Base-by-base conservation (phyloP, 345 rosid species). In the Firmiana major region DNA sequence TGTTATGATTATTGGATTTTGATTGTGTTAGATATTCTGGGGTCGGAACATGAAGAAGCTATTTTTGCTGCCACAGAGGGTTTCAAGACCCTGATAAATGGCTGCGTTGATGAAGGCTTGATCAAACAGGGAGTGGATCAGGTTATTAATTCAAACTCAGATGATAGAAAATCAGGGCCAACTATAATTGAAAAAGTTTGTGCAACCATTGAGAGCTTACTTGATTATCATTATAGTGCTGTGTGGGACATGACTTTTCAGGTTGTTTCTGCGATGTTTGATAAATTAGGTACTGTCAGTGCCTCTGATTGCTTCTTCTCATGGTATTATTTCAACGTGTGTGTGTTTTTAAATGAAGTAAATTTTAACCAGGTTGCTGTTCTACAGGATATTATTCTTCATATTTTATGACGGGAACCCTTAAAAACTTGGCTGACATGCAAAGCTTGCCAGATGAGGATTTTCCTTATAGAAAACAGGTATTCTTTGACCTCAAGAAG, bases 1-100 rank as follows among this genome's bases (percentile, higher is more conserved):
- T 43, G 9, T 40, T 78, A 63, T 43, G 43, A 40, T 54, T 75
- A 60, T 68, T 16, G 49, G 19, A 21, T 36, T 73, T 69, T 68
- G 48, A 12, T 73, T 80, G 79, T 86, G 84, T 79, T 86, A 96
- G 99, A 93, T 86, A 86, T 92, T 83, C 16, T 93, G 84, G 90
- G 88, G n/a, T 90, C 93, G 15, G 97, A 93, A 77, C 97, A 96
- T n/a, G 97, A 93, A 84, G 99, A 93, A 87, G 94, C 99, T 53
- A 85, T 93, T 79, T 86, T 86, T 85, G 92, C 97, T 38, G 94
- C 97, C 69, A 87, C 81, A 4, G 97, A 90, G 79, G 86, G 97
- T 12, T 86, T 90, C 51, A 96, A 92, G 86, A 89, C 82, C 81
- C 83, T 91, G 75, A 90, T 96, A 79, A 68, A 77, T 72, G 80